These are phyloP conservation scores for Mycena pura DNA, from an alignment of 768 basidiomycete species.

Conservation along the genomic window DNA sequence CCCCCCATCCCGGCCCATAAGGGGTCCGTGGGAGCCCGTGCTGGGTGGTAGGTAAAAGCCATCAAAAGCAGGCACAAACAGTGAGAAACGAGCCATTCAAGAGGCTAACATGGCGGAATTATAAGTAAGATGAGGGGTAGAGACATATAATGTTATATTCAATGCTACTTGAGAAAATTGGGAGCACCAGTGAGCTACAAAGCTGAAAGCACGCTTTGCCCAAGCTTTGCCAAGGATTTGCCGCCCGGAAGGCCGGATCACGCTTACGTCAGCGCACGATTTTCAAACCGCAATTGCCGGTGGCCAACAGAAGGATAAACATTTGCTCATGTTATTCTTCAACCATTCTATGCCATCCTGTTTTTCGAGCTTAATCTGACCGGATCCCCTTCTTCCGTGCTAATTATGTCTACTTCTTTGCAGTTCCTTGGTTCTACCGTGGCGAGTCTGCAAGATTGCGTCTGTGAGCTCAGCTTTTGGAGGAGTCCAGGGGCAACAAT, in stretches of 20 bases:
- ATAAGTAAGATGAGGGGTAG: background rate
- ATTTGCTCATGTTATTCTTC: no score
- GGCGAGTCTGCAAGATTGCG: no score
- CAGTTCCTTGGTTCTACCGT: no score
- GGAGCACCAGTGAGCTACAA: background rate
- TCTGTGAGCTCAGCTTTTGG: no score
- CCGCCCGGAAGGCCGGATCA: background rate
- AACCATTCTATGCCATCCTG: no score
- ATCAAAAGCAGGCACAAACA: background rate
- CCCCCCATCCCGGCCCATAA: no score
- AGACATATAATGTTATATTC: background rate
- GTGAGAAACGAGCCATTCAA: background rate
- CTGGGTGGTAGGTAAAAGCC: no score
- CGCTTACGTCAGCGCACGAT: background rate
- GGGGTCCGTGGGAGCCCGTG: background rate
- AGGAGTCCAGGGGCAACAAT: no score
- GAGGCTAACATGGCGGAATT: background rate
- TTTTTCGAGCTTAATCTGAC: no score
- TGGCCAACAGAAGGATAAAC: no score
- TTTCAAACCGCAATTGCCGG: background rate
- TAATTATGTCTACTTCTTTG: no score
- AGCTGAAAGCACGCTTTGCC: background rate
- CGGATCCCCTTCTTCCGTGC: no score
- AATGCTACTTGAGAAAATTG: background rate
- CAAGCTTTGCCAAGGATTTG: background rate